Percentiles rank a stretch among this genome's conserved stretches.
These are phyloP conservation scores for Phytophthora multivora DNA, from an alignment of 352 stramenopile genomes.

Conservation along the genomic window DNA sequence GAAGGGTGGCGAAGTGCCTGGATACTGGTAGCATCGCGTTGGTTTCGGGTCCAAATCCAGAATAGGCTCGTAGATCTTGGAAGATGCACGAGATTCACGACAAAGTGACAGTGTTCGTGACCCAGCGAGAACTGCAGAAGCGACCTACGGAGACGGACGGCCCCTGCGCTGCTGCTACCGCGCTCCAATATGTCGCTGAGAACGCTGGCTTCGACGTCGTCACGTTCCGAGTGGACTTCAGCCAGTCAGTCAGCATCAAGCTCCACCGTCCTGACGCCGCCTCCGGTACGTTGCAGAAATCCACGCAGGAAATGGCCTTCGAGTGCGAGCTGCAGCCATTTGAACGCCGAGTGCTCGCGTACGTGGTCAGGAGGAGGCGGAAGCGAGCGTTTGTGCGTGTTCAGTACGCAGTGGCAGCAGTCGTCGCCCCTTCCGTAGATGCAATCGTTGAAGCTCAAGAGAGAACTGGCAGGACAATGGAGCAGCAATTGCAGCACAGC, in stretches of 20 bases:
- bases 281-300: constrained; percentile 2
- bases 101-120: constrained; percentile 39
- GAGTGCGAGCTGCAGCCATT: constrained; percentile 41
- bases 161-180: not conserved
- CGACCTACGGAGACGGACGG: not conserved
- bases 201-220: constrained; percentile 47
- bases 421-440: constrained; percentile 17
- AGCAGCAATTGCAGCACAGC: constrained; percentile 13
- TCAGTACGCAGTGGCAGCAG: constrained; percentile 29
- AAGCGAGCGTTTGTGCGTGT: constrained; percentile 56
- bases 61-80: not conserved
- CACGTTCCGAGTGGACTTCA: constrained; percentile 53
- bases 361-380: constrained; percentile 26
- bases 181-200: constrained; percentile 50
- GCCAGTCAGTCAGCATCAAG: constrained; percentile 40
- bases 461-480: not conserved
- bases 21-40: constrained; percentile 4
- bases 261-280: constrained; percentile 24
- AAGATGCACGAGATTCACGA: constrained; percentile 32
- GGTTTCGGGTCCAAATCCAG: constrained; percentile 8
- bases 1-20: not conserved
- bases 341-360: constrained; percentile 37
- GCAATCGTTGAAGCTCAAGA: constrained; percentile 8
- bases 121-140: constrained; percentile 22
- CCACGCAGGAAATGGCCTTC: constrained; percentile 20